Evolutionary conservation across 768 basidiomycete species (phyloP), one percentile per base, ranked within the genome.

Genomic region (Rhodotorula toruloides): DNA sequence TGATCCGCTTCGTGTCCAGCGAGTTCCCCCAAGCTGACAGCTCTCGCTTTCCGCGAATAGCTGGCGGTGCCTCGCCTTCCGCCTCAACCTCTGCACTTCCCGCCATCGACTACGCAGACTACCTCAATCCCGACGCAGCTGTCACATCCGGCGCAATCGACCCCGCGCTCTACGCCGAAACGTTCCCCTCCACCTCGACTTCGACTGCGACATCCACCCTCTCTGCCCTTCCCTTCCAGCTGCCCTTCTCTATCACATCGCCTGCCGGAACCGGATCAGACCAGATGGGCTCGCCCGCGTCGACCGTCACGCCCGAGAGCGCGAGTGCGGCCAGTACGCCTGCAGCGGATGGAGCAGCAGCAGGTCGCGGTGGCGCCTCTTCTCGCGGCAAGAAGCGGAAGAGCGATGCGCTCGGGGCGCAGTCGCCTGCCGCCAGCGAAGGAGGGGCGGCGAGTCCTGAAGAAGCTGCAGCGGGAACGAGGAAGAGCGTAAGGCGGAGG

Each of bases 381-480:
- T 54, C 19, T 22, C 27, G 50, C 3, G 69, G 57, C 22, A 36
- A 49, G 40, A 70, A 70, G 58, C 36, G 69, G 39, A 71, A 71
- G 54, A 66, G 65, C 53, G 70, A 66, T 44, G 69, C 48, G 21
- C 34, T 61, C 21, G 57, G 43, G 2, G 11, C 29, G n/a, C 34
- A 34, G 29, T 22, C 27, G 52, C 25, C 31, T 25, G 13, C 42
- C 31, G 29, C 40, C 34, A 29, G 4, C 3, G 53, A 29, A 19
- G 21, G 14, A 2, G 53, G 43, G 31, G 21, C 55, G 31, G 42
- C 29, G 39, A 42, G 34, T 22, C 49, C 59, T 3, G 37, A 31
- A 7, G 63, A 22, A 17, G 44, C 6, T 10, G 27, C 29, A 7
- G 63, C 34, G 46, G 63, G 54, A 9, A 65, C 68, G 52, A 58